A percentile compares a stretch with the other conserved stretches of the same genome.
phyloP scores from a whole-genome alignment of 345 rosid genomes.

The Moricandia arvensis region DNA sequence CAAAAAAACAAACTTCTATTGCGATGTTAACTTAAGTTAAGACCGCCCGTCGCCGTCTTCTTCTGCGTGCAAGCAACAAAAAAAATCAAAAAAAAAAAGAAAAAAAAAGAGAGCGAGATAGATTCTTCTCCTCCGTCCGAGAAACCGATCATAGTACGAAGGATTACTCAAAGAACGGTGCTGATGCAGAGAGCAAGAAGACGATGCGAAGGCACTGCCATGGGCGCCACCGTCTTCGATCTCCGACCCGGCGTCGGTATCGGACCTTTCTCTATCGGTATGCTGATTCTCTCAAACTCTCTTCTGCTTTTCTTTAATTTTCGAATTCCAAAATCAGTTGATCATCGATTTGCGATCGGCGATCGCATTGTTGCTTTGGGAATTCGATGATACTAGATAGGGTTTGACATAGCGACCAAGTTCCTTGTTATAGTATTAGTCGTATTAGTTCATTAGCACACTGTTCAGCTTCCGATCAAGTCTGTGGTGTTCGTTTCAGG shows the following conservation, averaged over 20 bases:
- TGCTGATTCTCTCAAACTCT: slow-evolving; percentile 2
- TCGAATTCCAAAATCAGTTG: background rate
- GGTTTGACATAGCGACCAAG: too few species aligned
- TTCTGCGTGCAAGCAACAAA: too few species aligned
- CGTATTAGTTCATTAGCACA: background rate
- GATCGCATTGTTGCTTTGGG: slow-evolving; percentile 30
- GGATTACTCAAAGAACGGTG: slow-evolving; percentile 31
- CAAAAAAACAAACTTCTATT: too few species aligned
- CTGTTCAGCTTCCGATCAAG: slow-evolving; percentile 16
- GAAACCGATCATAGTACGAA: slow-evolving; percentile 11
- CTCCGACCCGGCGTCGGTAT: slow-evolving; percentile 89
- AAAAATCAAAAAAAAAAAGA: too few species aligned
- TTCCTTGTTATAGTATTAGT: background rate
- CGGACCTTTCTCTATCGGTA: slow-evolving; percentile 93
- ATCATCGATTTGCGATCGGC: slow-evolving; percentile 30
- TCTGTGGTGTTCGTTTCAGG: slow-evolving; percentile 46
- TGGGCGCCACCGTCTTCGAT: slow-evolving; percentile 94
- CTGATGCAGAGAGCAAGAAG: slow-evolving; percentile 66
- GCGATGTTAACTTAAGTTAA: too few species aligned
- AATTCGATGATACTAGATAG: background rate
- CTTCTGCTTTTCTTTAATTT: background rate
- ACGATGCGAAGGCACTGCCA: slow-evolving; percentile 97
- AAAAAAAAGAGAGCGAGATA: too few species aligned
- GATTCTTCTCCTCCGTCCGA: too few species aligned
- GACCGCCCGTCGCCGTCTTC: too few species aligned